These are phyloP conservation scores for Takashimella tepidaria DNA, from an alignment of 1,284 basidiomycete genomes.

Conservation along the genomic window DNA sequence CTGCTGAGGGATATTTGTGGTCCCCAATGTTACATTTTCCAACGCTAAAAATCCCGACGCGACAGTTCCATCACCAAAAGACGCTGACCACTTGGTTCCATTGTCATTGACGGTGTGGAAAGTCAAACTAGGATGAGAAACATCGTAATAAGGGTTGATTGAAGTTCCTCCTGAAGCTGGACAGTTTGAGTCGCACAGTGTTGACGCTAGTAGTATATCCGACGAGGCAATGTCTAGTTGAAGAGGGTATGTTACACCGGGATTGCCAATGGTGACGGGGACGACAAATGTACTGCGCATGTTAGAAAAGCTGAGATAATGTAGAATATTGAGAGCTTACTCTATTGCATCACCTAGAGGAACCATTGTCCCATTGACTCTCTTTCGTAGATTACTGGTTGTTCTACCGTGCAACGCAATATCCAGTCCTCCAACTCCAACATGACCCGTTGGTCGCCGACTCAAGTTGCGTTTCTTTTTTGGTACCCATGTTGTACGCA, in stretches of 20 bases:
- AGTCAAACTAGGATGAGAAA: slow-evolving; percentile 16
- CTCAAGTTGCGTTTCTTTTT: not conserved
- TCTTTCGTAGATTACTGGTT: not conserved
- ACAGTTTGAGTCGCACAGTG: slow-evolving; percentile 32
- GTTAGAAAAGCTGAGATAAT: not conserved
- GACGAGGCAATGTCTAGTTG: slow-evolving; percentile 43
- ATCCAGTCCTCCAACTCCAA: slow-evolving; percentile 6
- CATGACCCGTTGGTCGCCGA: not conserved
- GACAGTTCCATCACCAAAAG: slow-evolving; percentile 29
- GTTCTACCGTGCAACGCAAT: slow-evolving; percentile 1
- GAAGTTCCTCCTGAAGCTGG: slow-evolving; percentile 15
- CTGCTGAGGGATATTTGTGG: slow-evolving; percentile 18
- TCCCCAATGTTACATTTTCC: slow-evolving; percentile 30
- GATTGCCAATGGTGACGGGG: slow-evolving; percentile 35
- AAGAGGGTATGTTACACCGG: slow-evolving; percentile 35
- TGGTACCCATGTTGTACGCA: not conserved
- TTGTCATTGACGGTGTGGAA: slow-evolving; percentile 30
- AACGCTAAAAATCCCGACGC: slow-evolving; percentile 34
- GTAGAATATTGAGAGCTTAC: slow-evolving; percentile 1
- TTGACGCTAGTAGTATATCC: slow-evolving; percentile 40
- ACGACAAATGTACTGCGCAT: slow-evolving; percentile 34
- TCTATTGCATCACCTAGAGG: slow-evolving; percentile 4
- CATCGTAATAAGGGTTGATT: slow-evolving; percentile 34
- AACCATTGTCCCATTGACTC: slow-evolving; percentile 8
- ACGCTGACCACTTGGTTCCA: slow-evolving; percentile 21